A percentile compares a stretch with the other conserved stretches of the same genome.
Conservation (phyloP, 1,284 basidiomycete species). For the Austroboletus niveus region DNA sequence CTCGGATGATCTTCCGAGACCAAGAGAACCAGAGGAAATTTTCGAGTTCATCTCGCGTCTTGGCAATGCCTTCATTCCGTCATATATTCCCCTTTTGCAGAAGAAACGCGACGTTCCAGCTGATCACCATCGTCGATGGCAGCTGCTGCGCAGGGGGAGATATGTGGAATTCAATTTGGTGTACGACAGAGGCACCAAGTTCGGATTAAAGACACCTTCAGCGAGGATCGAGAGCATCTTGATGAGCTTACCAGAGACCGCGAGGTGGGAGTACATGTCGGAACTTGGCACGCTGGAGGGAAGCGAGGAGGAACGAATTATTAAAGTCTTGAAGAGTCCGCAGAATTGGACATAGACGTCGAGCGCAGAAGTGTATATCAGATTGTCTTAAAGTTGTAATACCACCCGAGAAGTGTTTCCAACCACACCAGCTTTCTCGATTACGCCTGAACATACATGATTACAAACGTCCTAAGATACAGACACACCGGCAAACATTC, state of each 20-base stretch:
- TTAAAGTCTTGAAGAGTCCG: conserved; percentile 47
- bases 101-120: conserved; percentile 59
- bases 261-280: conserved; percentile 92
- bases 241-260: conserved; percentile 89
- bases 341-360: conserved; percentile 58
- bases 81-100: conserved; percentile 82
- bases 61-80: conserved; percentile 81
- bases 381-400: background rate
- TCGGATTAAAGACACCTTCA: conserved; percentile 88
- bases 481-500: background rate
- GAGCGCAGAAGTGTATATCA: background rate
- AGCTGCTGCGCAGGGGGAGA: conserved; percentile 82
- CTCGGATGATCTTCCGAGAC: conserved; percentile 47
- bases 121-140: conserved; percentile 79
- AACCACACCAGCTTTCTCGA: background rate
- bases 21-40: conserved; percentile 60
- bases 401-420: background rate
- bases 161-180: conserved; percentile 97
- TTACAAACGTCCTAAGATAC: background rate
- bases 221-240: conserved; percentile 92
- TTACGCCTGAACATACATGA: background rate
- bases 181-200: conserved; percentile 84
- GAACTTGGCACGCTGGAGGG: conserved; percentile 70
- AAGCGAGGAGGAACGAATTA: conserved; percentile 58
- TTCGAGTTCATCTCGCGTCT: conserved; percentile 73